Conservation (phyloP, 305 asterid genomes). For the Euphrasia arctica region DNA sequence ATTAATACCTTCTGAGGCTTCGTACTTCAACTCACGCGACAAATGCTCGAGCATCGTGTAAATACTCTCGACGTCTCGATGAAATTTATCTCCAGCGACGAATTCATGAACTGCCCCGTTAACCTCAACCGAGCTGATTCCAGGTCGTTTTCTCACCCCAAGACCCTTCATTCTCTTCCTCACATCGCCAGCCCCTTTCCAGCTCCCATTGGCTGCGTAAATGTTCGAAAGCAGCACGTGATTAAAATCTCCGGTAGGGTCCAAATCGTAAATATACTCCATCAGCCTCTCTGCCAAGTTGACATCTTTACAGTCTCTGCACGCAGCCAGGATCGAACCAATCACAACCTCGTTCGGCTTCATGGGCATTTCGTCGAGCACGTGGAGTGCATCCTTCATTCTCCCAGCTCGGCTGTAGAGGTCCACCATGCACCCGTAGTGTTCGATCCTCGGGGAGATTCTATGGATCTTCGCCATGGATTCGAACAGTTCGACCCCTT, state of each 20-base stretch:
- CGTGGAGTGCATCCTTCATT: conserved; percentile 53
- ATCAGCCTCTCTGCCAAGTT: conserved; percentile 59
- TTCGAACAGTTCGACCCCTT: conserved; percentile 50
- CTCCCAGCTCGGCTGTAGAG: conserved; percentile 73
- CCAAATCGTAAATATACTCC: conserved; percentile 40
- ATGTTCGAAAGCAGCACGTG: conserved; percentile 61
- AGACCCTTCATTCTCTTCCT: conserved; percentile 79
- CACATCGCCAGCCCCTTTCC: conserved; percentile 65
- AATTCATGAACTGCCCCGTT: conserved; percentile 48
- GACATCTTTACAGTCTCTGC: conserved; percentile 42
- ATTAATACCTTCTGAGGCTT: conserved; percentile 22
- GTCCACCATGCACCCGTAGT: conserved; percentile 77
- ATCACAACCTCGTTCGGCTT: conserved; percentile 65
- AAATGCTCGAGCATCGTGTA: conserved; percentile 39
- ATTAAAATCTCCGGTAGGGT: conserved; percentile 55
- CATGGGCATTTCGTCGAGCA: conserved; percentile 59
- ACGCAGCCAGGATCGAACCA: conserved; percentile 72
- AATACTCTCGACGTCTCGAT: conserved; percentile 37
- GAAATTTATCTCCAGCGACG: conserved; percentile 63
- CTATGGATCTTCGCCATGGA: conserved; percentile 46
- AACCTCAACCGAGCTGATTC: conserved; percentile 64
- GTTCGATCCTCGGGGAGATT: conserved; percentile 62
- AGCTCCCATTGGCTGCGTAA: conserved; percentile 62
- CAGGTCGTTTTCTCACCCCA: conserved; percentile 60
- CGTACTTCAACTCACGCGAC: conserved; percentile 39